Evolutionary conservation across 2,329 filamentous ascomycete species (phyloP).

Genomic region (Lasiodiplodia theobromae): DNA sequence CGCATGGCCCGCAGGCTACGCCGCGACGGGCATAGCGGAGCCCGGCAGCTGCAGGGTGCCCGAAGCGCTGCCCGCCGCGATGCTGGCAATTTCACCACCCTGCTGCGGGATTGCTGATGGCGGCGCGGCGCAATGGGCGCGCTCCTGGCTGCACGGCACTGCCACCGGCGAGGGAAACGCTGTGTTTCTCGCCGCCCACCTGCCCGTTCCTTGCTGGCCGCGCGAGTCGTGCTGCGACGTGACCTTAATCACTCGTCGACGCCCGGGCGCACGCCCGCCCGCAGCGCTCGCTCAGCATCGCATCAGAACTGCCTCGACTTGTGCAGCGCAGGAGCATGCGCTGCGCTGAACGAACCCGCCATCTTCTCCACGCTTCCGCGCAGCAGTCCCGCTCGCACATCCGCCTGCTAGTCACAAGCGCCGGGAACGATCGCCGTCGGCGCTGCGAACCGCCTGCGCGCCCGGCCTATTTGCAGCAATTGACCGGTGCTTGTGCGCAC

Average conservation of each 20-base stretch:
- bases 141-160: constrained; percentile 22
- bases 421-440: constrained; percentile 27
- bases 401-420: constrained; percentile 13
- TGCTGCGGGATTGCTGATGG: constrained; percentile 19
- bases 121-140: constrained; percentile 16
- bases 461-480: constrained; percentile 25
- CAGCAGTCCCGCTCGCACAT: constrained; percentile 4
- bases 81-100: constrained; percentile 20
- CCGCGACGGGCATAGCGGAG: background rate
- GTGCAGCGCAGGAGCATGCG: background rate
- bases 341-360: constrained; percentile 7
- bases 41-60: constrained; percentile 19
- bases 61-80: constrained; percentile 23
- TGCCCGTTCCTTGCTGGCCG: constrained; percentile 26
- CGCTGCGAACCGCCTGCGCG: constrained; percentile 25
- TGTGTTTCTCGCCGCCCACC: constrained; percentile 27
- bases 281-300: constrained; percentile 1
- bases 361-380: background rate
- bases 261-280: constrained; percentile 2
- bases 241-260: constrained; percentile 24
- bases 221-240: constrained; percentile 24
- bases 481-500: constrained; percentile 26
- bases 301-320: constrained; percentile 5
- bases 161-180: constrained; percentile 25
- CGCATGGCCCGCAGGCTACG: constrained; percentile 23